These are phyloP conservation scores for Eucalyptus tenuipes DNA, from an alignment of 345 rosid species.

Conservation along the genomic window DNA sequence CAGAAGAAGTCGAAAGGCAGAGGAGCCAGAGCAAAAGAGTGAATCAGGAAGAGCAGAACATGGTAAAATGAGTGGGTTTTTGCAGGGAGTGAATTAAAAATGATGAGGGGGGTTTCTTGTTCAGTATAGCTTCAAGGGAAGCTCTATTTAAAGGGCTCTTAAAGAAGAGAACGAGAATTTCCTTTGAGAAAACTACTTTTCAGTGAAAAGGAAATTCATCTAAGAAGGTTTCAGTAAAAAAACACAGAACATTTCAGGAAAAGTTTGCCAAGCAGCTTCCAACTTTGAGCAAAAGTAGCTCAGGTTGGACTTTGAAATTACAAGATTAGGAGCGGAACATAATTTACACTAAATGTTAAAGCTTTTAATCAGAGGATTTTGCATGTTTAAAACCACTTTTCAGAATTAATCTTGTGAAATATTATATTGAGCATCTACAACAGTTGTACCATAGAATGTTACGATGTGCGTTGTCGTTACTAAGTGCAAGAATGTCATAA, in stretches of 20 bases:
- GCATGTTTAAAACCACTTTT: not conserved
- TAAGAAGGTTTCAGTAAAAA: not conserved
- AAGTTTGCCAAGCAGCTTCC: not conserved
- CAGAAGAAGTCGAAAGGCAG: not conserved
- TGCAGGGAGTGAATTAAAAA: not conserved
- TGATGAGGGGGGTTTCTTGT: not conserved
- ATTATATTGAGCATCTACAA: too few relatives aligned
- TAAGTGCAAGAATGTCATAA: not conserved
- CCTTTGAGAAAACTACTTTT: not conserved
- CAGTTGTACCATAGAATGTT: not conserved
- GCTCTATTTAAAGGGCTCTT: not conserved
- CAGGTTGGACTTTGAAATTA: not conserved
- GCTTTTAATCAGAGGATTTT: not conserved
- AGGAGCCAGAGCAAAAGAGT: not conserved
- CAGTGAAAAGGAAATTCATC: not conserved
- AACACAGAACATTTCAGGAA: not conserved
- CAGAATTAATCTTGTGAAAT: not conserved
- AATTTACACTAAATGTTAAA: too few relatives aligned
- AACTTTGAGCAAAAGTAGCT: not conserved
- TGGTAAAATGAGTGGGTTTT: not conserved
- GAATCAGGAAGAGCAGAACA: not conserved
- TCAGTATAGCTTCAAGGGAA: not conserved
- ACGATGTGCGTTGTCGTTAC: not conserved
- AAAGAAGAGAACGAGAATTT: not conserved
- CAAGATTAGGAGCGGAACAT: rapidly evolving